Base-by-base conservation (phyloP, 2,329 filamentous ascomycete species). In the Epichloe amarillans region DNA sequence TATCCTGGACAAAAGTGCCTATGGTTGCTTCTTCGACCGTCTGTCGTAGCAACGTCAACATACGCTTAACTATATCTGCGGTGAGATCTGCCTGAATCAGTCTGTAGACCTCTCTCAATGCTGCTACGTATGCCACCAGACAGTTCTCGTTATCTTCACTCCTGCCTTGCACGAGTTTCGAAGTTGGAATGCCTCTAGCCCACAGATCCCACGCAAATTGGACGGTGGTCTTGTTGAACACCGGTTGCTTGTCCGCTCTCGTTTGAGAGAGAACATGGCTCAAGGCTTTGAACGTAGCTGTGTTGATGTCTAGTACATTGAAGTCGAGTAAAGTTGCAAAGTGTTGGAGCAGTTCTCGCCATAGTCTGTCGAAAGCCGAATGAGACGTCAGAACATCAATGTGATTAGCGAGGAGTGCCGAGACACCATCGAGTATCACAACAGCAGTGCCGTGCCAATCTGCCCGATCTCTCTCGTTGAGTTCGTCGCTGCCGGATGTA, bases 111-210 rank as follows among this genome's bases (percentile, higher is more conserved):
- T 93, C 83, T 51, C 81, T 73, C 40, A 93, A 77, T 1, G 85
- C 77, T 21, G 82, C 76, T 1, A 93, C 78, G 68, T 95, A 96
- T n/a, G 89, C 86, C 33, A 87, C 70, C n/a, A 91, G 77, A 11
- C 87, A 89, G 51, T 83, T 83, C 62, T 95, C 88, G 57, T 93
- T 94, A 54, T 86, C 77, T 2, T 69, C 68, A 0, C 71, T 66
- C 47, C 73, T 73, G 30, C 53, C 53, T 11, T 55, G 57, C 11
- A 48, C 53, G 12, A 56, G 58, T 35, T 68, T 68, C 1, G 71
- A 66, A 3, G 73, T 67, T 0, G 83, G 82, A n/a, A 85, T 72
- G 2, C 79, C 77, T 39, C 77, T 72, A 15, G 78, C 79, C 86
- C 86, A 90, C 4, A 89, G 65, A 33, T 73, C 69, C 86, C 86